Evolutionary conservation across 2,329 filamentous ascomycete genomes (phyloP).

Genomic region (Alternaria atra): DNA sequence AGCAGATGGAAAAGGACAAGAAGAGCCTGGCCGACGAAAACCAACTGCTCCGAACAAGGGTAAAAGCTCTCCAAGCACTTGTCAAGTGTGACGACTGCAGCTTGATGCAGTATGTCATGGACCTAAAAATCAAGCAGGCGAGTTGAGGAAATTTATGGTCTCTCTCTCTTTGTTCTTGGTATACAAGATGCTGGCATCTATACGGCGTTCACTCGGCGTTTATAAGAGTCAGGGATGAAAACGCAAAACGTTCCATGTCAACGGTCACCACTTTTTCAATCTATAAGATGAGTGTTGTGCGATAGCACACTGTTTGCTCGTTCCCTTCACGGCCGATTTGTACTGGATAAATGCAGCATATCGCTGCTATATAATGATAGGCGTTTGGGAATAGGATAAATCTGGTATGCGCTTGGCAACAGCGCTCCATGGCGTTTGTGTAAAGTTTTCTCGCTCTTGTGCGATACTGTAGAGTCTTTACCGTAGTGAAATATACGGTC

Average conservation of each 20-base stretch:
- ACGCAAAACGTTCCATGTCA: not conserved
- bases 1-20: conserved; percentile 56
- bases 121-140: conserved; percentile 50
- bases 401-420: conserved; percentile 15
- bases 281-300: not conserved
- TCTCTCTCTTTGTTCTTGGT: not conserved
- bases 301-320: not conserved
- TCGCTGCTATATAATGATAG: conserved; percentile 23
- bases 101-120: conserved; percentile 55
- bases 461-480: not conserved
- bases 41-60: conserved; percentile 47
- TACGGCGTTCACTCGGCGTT: conserved; percentile 32
- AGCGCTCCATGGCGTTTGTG: conserved; percentile 21
- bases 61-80: conserved; percentile 55
- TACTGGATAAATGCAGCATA: not conserved
- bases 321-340: not conserved
- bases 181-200: conserved; percentile 23
- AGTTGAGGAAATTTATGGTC: not conserved
- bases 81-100: conserved; percentile 59
- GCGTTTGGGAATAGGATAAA: conserved; percentile 11
- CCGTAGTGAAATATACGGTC: not conserved
- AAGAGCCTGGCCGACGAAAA: conserved; percentile 52
- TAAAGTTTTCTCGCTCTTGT: conserved; percentile 3
- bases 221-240: conserved; percentile 14
- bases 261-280: not conserved